Evolutionary conservation across 177 flowering plant genomes (phyloP).

Genomic region (Tripterygium wilfordii): DNA sequence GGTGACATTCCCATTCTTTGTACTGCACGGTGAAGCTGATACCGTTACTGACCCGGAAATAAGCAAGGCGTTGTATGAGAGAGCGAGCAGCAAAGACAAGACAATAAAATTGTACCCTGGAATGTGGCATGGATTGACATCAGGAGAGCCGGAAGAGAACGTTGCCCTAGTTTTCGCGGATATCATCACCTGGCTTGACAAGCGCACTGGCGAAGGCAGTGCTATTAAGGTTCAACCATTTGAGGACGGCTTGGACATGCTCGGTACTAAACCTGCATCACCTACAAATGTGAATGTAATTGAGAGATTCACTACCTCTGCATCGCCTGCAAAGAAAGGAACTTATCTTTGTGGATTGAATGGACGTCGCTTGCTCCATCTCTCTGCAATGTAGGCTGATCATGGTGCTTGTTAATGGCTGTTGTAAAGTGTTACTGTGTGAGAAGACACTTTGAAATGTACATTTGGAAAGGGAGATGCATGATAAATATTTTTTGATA

Average conservation of each 20-base stretch:
- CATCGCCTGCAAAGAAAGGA: no score
- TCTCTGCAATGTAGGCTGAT: slow-evolving; percentile 49
- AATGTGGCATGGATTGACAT: slow-evolving; percentile 94
- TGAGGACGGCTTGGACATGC: no score
- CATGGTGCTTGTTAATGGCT: not conserved
- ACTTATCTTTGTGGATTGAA: slow-evolving; percentile 63
- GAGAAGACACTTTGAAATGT: no score
- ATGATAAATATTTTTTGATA: no score
- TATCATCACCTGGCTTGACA: slow-evolving; percentile 77
- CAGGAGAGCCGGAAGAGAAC: slow-evolving; percentile 82
- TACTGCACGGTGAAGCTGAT: slow-evolving; percentile 93
- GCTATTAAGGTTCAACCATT: not conserved
- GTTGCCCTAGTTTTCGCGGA: slow-evolving; percentile 72
- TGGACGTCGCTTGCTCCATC: slow-evolving; percentile 47
- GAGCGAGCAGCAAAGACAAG: slow-evolving; percentile 77
- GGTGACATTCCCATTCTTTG: slow-evolving; percentile 82
- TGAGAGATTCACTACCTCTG: no score
- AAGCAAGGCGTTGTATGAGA: slow-evolving; percentile 70
- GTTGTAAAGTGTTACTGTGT: no score
- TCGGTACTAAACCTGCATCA: no score
- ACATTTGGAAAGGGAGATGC: no score
- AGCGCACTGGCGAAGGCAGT: slow-evolving; percentile 21
- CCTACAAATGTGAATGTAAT: no score
- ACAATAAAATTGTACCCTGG: slow-evolving; percentile 75
- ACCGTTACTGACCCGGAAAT: slow-evolving; percentile 87